Base-by-base conservation (phyloP, 257 asterid species). In the Avicennia marina region DNA sequence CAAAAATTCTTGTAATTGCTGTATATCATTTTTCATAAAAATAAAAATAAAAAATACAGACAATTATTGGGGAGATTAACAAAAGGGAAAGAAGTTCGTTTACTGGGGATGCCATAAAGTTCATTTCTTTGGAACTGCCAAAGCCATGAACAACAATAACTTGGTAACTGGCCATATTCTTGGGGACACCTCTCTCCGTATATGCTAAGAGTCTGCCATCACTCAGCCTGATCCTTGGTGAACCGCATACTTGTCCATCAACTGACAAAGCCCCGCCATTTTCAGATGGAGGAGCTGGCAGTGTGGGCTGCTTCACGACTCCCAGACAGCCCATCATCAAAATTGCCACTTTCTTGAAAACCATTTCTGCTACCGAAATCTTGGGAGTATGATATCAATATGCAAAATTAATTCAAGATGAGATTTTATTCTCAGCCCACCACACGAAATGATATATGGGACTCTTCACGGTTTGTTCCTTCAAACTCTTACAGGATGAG, bases 171-270 rank as follows among this genome's bases (percentile, higher is more conserved):
- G 98, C 81, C 62, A 43, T 63, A 38, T 75, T 55, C 72, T 75
- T 85, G 66, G 97, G 84, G 50, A 83, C 95, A 31, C 98, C 98
- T 64, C 82, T 74, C 68, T 91, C 95, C 16, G 78, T 70, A 69
- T 91, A 88, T 56, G 96, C 96, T 81, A 91, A 60, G 42, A 60
- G 60, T 71, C 98, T 88, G 31, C 98, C 95, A 77, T 91, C 98
- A 48, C 76, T 68, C 32, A 91, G 95, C 70, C 48, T 76, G 43
- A 91, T 67, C 51, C 82, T 80, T 4, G 62, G 74, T 11, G 74
- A 60, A 48, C 57, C 60, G 55, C 69, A 69, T 56, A 19, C 53
- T 6, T 45, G 44, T 1, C 47, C 64, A 65, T 72, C 80, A 53
- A 38, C 49, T 17, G 46, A 9, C 41, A 68, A 60, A 49, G 85